phyloP scores from a whole-genome alignment of 768 basidiomycete species.

The Tylopilus balloui region DNA sequence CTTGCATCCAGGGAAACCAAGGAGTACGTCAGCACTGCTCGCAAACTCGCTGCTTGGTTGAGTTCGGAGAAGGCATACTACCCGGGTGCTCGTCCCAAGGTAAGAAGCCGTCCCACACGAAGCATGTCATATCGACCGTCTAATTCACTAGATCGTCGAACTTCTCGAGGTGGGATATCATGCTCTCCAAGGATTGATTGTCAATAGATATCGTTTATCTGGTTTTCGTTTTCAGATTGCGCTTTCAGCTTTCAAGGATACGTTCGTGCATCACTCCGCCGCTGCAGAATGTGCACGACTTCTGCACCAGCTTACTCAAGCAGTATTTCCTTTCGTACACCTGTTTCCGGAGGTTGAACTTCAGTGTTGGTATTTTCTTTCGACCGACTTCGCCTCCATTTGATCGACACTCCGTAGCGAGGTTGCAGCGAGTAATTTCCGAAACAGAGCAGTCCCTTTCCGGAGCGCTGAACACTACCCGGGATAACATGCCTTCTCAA shows the following conservation, averaged over 20 bases:
- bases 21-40: conserved; percentile 21
- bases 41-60: conserved; percentile 45
- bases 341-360: conserved; percentile 23
- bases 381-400: background rate
- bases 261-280: conserved; percentile 3
- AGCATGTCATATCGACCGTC: conserved; percentile 5
- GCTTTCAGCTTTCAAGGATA: conserved; percentile 12
- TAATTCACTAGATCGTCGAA: conserved; percentile 42
- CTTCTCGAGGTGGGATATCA: conserved; percentile 41
- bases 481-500: background rate
- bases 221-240: conserved; percentile 19
- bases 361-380: conserved; percentile 16
- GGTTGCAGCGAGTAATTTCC: conserved; percentile 15
- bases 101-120: conserved; percentile 24
- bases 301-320: conserved; percentile 17
- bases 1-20: conserved; percentile 28
- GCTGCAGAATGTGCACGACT: conserved; percentile 4
- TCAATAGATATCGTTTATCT: background rate
- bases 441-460: conserved; percentile 7
- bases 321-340: conserved; percentile 19
- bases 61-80: conserved; percentile 51
- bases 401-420: conserved; percentile 12
- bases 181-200: background rate
- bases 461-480: background rate
- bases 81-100: conserved; percentile 43